These are phyloP conservation scores for Mycena olivaceomarginata DNA, from an alignment of 768 basidiomycete genomes.

Conservation along the genomic window DNA sequence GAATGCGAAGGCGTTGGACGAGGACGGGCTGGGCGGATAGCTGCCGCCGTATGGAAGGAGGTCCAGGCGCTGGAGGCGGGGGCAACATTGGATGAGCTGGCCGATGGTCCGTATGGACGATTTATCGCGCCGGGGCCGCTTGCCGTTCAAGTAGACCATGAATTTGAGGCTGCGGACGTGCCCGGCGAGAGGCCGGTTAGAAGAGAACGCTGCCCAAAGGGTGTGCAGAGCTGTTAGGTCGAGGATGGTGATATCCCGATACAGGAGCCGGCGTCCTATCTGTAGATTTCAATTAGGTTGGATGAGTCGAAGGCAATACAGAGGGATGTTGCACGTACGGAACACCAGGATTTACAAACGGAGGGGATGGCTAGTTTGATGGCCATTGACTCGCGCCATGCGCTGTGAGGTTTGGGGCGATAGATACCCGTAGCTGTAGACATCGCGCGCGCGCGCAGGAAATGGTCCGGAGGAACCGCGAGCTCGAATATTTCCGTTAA, in stretches of 20 bases:
- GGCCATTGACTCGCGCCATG: constrained; percentile 11
- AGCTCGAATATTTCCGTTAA: not conserved
- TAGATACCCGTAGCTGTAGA: not conserved
- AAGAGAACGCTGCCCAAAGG: not conserved
- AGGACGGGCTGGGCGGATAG: not conserved
- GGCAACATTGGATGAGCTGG: not conserved
- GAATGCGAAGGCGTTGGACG: not conserved
- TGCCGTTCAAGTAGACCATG: not conserved
- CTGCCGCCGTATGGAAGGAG: not conserved
- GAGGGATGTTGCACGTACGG: not conserved
- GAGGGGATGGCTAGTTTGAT: not conserved
- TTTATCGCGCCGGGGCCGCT: not conserved
- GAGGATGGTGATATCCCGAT: constrained; percentile 12
- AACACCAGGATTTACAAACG: constrained; percentile 16
- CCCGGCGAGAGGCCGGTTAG: not conserved
- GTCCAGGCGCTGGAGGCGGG: not conserved
- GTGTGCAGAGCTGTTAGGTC: not conserved
- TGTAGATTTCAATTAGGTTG: not conserved
- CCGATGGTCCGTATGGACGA: not conserved
- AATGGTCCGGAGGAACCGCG: not conserved
- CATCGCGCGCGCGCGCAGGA: not conserved
- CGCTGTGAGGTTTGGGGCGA: not conserved
- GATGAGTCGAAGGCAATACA: not conserved
- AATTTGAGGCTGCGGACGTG: constrained; percentile 5
- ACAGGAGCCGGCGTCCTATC: constrained; percentile 1